Evolutionary conservation across 2,329 filamentous ascomycete genomes (phyloP).

Genomic region (Lasiodiplodia sp.): DNA sequence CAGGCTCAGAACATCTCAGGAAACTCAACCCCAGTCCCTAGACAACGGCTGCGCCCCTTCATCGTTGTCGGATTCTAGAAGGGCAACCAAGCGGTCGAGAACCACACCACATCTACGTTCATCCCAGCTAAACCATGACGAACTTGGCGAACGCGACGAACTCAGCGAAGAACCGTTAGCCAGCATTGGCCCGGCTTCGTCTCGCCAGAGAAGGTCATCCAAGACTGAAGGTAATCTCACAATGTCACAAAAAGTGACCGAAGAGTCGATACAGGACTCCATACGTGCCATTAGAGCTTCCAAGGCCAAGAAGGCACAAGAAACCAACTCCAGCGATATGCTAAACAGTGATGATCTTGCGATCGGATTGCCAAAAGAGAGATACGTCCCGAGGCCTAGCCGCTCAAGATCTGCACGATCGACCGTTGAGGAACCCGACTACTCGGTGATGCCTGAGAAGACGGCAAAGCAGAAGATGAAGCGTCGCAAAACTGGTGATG

Average conservation of each 20-base stretch:
- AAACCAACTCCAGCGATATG: slow-evolving; percentile 17
- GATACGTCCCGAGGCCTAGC: slow-evolving; percentile 47
- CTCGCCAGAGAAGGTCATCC: neutral
- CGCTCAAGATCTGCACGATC: slow-evolving; percentile 45
- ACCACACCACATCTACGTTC: neutral
- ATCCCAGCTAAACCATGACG: slow-evolving; percentile 1
- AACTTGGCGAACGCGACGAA: neutral
- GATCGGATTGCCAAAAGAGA: slow-evolving; percentile 41
- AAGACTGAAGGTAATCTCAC: neutral
- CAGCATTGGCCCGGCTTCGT: neutral
- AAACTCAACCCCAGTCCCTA: neutral
- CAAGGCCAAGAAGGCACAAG: slow-evolving; percentile 19
- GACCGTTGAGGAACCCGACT: slow-evolving; percentile 37
- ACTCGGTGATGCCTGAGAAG: slow-evolving; percentile 42
- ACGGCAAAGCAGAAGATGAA: slow-evolving; percentile 34
- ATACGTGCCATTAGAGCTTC: slow-evolving; percentile 23
- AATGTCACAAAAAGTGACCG: slow-evolving; percentile 24
- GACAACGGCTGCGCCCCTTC: neutral
- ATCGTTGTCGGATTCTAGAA: neutral
- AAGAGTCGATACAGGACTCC: slow-evolving; percentile 28
- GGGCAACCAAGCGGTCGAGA: neutral
- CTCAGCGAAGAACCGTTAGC: slow-evolving; percentile 34
- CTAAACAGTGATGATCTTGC: slow-evolving; percentile 36
- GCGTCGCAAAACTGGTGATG: slow-evolving; percentile 38
- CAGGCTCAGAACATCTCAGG: neutral